Evolutionary conservation across 1,284 basidiomycete species (phyloP).

Genomic region (Irpex rosettiformis): DNA sequence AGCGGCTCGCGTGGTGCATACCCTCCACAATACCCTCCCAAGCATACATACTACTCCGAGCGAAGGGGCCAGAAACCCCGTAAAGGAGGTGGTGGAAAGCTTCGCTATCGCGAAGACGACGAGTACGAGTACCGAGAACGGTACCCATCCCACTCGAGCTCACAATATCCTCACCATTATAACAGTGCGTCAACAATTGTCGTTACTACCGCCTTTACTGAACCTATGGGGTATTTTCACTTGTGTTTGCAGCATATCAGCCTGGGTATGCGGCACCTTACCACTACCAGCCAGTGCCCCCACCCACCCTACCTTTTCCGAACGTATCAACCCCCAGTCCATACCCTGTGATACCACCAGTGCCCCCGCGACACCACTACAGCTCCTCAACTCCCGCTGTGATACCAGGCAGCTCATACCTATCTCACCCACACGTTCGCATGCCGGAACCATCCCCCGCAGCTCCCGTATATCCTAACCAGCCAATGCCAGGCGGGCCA

Average conservation of each 20-base stretch:
- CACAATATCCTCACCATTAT: conserved; percentile 3
- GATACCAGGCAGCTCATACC: not conserved
- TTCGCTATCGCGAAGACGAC: not conserved
- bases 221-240: not conserved
- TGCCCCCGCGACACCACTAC: conserved; percentile 4
- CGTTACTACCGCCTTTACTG: not conserved
- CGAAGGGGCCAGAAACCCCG: conserved; percentile 4
- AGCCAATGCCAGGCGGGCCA: not conserved
- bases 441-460: conserved; percentile 6
- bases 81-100: not conserved
- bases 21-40: conserved; percentile 8
- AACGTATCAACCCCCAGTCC: not conserved
- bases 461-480: not conserved
- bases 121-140: not conserved
- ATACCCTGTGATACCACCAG: conserved; percentile 11
- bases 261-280: not conserved
- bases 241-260: conserved; percentile 1
- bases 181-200: not conserved
- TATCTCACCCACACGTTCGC: conserved; percentile 1
- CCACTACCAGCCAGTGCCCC: not conserved
- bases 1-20: conserved; percentile 7
- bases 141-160: conserved; percentile 1
- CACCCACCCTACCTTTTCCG: conserved; percentile 1
- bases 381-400: not conserved
- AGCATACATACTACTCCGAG: conserved; percentile 11